Evolutionary conservation across 192 early-diverging fungal species (phyloP), one percentile per base, ranked within the genome.

Genomic region (Coemansia sp.): DNA sequence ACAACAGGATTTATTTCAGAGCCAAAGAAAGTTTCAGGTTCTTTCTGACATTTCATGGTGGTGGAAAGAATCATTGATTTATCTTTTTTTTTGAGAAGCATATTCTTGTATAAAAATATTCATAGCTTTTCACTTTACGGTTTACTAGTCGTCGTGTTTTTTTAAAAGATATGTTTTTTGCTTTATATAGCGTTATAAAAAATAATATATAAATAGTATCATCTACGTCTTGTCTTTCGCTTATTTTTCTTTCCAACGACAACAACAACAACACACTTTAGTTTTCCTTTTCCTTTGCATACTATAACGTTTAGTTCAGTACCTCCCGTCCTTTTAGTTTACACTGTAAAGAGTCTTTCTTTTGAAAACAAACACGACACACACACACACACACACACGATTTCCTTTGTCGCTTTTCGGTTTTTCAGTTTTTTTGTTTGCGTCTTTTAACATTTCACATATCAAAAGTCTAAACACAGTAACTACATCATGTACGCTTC

Each of bases 401-500:
- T 18, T 48, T 61, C 60, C 33, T 28, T 56, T 29, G 12, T 63
- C 56, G 34, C 51, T 28, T 56, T 17, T 48, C 40, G 14, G 20
- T 18, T 4, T 45, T 50, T 25, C 10, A 49, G 45, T 45, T 28
- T 25, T 14, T 18, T n/a, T 59, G 50, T 49, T 36, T 33, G 20
- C 30, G 22, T 10, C 14, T 54, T 18, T 28, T 33, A 4, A 29
- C 31, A 32, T 42, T 32, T 16, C 31, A 6, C 33, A 32, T 8
- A 31, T 55, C 51, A 60, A 61, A 61, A 61, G 8, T 40, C 33
- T 28, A 62, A 28, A 7, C 54, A 36, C 48, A 48, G 17, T 5
- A 30, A 11, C 16, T 25, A 25, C 22, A 25, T 25, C 55, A 68
- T 66, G 61, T 60, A 48, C 48, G 38, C 60, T 51, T 12, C 67